phyloP scores from a whole-genome alignment of 225 moss, liverwort and hornwort genomes.

The Sphagnum tenellum region DNA sequence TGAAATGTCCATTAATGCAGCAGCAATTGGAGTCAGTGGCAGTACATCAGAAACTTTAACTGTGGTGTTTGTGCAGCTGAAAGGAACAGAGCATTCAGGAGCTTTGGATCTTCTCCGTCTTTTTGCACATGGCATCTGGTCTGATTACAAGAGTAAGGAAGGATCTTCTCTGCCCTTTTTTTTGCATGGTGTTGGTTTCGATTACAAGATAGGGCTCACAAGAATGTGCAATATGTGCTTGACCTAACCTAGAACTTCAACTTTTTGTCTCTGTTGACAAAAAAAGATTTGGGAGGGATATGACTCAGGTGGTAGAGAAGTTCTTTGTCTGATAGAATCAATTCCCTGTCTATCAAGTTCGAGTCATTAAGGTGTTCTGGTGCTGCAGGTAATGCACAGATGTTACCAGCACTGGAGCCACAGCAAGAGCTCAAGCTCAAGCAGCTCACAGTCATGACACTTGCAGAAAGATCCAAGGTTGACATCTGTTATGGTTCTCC shows the following conservation, averaged over 20 bases:
- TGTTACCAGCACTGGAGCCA: slow-evolving; percentile 63
- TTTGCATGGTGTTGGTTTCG: slow-evolving; percentile 2
- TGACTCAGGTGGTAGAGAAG: too few relatives aligned
- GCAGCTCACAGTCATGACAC: slow-evolving; percentile 87
- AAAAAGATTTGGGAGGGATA: too few relatives aligned
- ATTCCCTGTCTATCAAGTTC: too few relatives aligned
- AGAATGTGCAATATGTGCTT: too few relatives aligned
- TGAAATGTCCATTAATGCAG: too few relatives aligned
- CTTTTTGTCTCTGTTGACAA: too few relatives aligned
- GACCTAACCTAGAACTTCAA: too few relatives aligned
- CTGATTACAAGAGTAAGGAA: slow-evolving; percentile 67
- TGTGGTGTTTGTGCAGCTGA: slow-evolving; percentile 31
- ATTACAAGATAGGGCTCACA: neutral
- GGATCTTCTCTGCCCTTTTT: neutral
- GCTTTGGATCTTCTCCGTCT: slow-evolving; percentile 73
- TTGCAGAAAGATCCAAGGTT: slow-evolving; percentile 86
- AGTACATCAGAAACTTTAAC: too few relatives aligned
- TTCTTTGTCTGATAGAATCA: too few relatives aligned
- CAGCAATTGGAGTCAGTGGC: too few relatives aligned
- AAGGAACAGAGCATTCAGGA: slow-evolving; percentile 76
- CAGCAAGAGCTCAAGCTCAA: slow-evolving; percentile 86
- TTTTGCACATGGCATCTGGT: slow-evolving; percentile 83
- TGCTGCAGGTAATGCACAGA: slow-evolving; percentile 56
- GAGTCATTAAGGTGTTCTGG: too few relatives aligned
- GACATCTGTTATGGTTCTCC: neutral